phyloP scores from a whole-genome alignment of 2,329 filamentous ascomycete species.

The Didymella exigua region DNA sequence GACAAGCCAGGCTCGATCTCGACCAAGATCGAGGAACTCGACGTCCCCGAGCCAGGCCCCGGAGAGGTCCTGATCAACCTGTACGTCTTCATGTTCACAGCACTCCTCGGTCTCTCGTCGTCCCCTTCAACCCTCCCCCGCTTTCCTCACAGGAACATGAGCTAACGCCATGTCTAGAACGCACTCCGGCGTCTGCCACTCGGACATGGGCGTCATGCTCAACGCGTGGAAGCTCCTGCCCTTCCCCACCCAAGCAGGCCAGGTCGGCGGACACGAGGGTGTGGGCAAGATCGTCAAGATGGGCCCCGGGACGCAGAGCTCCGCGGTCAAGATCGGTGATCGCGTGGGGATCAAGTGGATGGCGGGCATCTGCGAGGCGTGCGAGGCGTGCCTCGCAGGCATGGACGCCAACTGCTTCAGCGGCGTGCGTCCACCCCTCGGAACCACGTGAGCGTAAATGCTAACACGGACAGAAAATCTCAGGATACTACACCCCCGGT shows the following conservation, averaged over 20 bases:
- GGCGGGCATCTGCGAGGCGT: constrained; percentile 58
- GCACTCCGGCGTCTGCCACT: constrained; percentile 70
- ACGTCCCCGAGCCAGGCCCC: constrained; percentile 67
- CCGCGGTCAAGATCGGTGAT: constrained; percentile 67
- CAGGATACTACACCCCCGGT: constrained; percentile 71
- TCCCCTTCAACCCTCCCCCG: neutral
- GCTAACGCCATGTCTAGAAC: constrained; percentile 43
- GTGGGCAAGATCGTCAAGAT: constrained; percentile 69
- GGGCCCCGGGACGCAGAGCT: constrained; percentile 62
- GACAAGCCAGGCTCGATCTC: constrained; percentile 69
- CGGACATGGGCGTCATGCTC: constrained; percentile 60
- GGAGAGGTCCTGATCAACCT: constrained; percentile 68
- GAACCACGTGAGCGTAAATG: neutral
- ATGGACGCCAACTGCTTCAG: constrained; percentile 48
- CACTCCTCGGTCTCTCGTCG: neutral
- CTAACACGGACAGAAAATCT: constrained; percentile 51
- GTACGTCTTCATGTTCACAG: constrained; percentile 43
- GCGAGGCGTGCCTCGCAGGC: constrained; percentile 50
- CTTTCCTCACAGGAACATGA: neutral
- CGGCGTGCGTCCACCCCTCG: constrained; percentile 31
- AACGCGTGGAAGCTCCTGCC: constrained; percentile 62
- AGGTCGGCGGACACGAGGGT: constrained; percentile 73
- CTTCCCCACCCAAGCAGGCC: constrained; percentile 63
- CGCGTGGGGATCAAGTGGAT: constrained; percentile 75
- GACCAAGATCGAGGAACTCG: constrained; percentile 67